phyloP scores from a whole-genome alignment of 352 stramenopile species.

The Pythium vanterpoolii region DNA sequence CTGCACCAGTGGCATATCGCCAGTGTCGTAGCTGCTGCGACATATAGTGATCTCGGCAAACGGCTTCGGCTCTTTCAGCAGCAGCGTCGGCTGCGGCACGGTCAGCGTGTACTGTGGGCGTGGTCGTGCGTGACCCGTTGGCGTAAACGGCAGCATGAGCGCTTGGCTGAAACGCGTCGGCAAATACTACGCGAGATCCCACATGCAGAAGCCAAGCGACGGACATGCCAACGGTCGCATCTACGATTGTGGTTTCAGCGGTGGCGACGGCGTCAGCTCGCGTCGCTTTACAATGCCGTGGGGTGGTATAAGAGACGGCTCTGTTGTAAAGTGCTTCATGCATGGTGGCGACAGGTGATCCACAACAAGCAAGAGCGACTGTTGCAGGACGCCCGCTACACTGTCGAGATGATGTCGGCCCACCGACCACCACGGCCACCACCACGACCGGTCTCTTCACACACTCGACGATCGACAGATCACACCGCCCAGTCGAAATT shows the following conservation, averaged over 20 bases:
- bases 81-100: not conserved
- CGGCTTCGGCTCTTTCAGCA: constrained; percentile 31
- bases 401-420: constrained; percentile 33
- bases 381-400: constrained; percentile 33
- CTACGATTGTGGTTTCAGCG: constrained; percentile 17
- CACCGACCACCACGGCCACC: constrained; percentile 21
- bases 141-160: not conserved
- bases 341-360: constrained; percentile 45
- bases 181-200: constrained; percentile 1
- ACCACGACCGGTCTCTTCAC: not conserved
- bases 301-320: not conserved
- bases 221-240: not conserved
- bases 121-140: not conserved
- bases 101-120: not conserved
- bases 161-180: not conserved
- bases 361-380: constrained; percentile 53
- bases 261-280: constrained; percentile 14
- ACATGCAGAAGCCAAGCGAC: not conserved
- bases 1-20: constrained; percentile 17
- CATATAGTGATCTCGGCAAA: constrained; percentile 27
- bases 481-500: too few species aligned
- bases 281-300: not conserved
- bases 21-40: constrained; percentile 8
- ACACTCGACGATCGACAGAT: not conserved
- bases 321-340: not conserved